These are phyloP conservation scores for Warburgia ugandensis DNA, from an alignment of 164 flowering plant genomes.

Conservation along the genomic window DNA sequence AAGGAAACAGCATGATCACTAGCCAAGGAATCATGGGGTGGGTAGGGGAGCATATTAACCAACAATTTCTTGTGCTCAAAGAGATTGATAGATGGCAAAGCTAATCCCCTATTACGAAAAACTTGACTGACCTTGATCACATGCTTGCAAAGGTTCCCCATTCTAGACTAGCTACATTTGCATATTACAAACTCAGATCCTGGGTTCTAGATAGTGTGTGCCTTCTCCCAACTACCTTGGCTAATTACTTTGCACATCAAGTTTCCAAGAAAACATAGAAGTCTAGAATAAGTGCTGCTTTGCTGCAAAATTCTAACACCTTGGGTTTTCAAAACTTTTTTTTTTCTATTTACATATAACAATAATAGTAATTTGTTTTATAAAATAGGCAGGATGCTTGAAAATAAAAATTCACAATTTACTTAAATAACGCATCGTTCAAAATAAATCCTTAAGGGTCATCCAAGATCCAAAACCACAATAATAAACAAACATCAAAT, in stretches of 20 bases:
- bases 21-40: slow-evolving; percentile 74
- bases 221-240: slow-evolving; percentile 33
- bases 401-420: too few relatives aligned
- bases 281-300: slow-evolving; percentile 64
- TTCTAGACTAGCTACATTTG: slow-evolving; percentile 67
- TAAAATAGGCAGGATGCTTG: too few relatives aligned
- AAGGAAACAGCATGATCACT: slow-evolving; percentile 88
- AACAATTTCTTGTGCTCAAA: slow-evolving; percentile 53
- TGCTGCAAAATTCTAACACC: slow-evolving; percentile 77
- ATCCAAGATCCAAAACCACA: too few relatives aligned
- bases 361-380: too few relatives aligned
- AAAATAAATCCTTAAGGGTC: too few relatives aligned
- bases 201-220: slow-evolving; percentile 59
- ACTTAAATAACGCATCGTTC: too few relatives aligned
- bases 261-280: slow-evolving; percentile 54
- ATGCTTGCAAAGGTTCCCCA: slow-evolving; percentile 90
- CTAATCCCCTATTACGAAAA: slow-evolving; percentile 36
- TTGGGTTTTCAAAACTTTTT: too few relatives aligned
- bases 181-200: slow-evolving; percentile 78
- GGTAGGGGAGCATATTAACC: slow-evolving; percentile 48
- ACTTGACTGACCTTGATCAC: slow-evolving; percentile 45
- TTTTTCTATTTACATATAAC: too few relatives aligned
- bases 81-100: slow-evolving; percentile 52
- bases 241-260: slow-evolving; percentile 47
- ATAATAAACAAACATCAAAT: too few relatives aligned